Evolutionary conservation across 371 early-diverging fungal genomes (phyloP).

Genomic region (Capillidium heterosporum): DNA sequence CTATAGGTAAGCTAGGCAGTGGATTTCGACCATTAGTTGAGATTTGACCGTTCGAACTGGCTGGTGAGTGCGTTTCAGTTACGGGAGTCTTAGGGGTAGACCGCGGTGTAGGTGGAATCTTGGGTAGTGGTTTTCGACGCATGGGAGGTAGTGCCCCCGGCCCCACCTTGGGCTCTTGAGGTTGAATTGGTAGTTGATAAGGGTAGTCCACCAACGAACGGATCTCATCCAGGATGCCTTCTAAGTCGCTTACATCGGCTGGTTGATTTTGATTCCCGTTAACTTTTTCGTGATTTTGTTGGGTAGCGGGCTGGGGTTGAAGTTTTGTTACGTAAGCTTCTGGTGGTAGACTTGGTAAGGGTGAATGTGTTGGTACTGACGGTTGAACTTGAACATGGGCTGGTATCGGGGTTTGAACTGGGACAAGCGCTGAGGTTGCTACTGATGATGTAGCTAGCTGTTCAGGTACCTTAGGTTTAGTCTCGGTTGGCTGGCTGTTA

Average conservation of each 20-base stretch:
- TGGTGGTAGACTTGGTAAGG: neutral
- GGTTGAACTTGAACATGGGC: neutral
- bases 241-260: constrained; percentile 3
- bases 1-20: neutral
- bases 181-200: neutral
- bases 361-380: neutral
- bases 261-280: no score
- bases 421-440: neutral
- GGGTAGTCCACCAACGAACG: constrained; percentile 3
- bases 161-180: neutral
- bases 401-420: no score
- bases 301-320: no score
- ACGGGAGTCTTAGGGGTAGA: neutral
- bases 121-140: constrained; percentile 3
- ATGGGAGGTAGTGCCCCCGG: neutral
- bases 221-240: neutral
- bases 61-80: neutral
- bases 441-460: neutral
- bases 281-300: no score
- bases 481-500: neutral
- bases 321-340: no score
- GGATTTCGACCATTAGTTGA: neutral
- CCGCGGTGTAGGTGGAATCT: neutral
- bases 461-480: neutral
- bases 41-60: neutral